Percentiles rank a stretch among this genome's conserved stretches.
phyloP scores from a whole-genome alignment of 2,329 filamentous ascomycete species.

The Colletotrichum falcatum region DNA sequence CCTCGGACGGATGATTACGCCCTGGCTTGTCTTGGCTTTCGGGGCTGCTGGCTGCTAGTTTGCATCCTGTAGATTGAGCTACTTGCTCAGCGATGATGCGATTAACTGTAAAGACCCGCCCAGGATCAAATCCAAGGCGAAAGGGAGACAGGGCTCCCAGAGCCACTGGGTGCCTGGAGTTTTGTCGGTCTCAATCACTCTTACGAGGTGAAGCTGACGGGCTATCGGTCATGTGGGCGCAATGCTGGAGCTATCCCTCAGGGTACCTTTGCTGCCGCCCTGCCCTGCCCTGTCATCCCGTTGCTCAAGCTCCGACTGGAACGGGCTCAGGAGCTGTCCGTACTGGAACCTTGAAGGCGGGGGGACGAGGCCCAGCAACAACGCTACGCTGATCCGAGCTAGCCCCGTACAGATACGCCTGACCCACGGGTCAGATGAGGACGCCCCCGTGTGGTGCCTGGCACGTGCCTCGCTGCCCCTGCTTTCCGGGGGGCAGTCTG shows the following conservation, averaged over 20 bases:
- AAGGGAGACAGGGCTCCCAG: slow-evolving; percentile 19
- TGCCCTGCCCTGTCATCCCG: slow-evolving; percentile 6
- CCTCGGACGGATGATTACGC: slow-evolving; percentile 15
- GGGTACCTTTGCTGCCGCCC: slow-evolving; percentile 19
- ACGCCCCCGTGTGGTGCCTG: slow-evolving; percentile 35
- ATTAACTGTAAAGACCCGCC: slow-evolving; percentile 32
- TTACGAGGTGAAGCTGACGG: slow-evolving; percentile 14
- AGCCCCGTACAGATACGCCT: slow-evolving; percentile 22
- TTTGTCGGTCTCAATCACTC: slow-evolving; percentile 10
- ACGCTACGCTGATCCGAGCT: slow-evolving; percentile 40
- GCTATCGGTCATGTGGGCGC: slow-evolving; percentile 20
- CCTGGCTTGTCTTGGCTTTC: slow-evolving; percentile 9
- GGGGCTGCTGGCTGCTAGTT: slow-evolving; percentile 16
- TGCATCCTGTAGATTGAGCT: slow-evolving; percentile 20
- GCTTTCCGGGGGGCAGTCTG: slow-evolving; percentile 27
- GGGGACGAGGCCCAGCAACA: slow-evolving; percentile 38
- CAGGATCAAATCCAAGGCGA: slow-evolving; percentile 33
- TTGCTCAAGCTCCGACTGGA: slow-evolving; percentile 13
- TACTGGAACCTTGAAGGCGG: slow-evolving; percentile 39
- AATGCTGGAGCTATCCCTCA: slow-evolving; percentile 20
- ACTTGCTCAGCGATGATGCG: slow-evolving; percentile 32
- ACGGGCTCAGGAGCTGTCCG: slow-evolving; percentile 29
- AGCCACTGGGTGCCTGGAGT: slow-evolving; percentile 18
- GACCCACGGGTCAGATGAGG: slow-evolving; percentile 40
- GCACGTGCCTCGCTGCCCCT: slow-evolving; percentile 36